phyloP scores from a whole-genome alignment of 345 rosid species.

The Hibiscus syriacus region DNA sequence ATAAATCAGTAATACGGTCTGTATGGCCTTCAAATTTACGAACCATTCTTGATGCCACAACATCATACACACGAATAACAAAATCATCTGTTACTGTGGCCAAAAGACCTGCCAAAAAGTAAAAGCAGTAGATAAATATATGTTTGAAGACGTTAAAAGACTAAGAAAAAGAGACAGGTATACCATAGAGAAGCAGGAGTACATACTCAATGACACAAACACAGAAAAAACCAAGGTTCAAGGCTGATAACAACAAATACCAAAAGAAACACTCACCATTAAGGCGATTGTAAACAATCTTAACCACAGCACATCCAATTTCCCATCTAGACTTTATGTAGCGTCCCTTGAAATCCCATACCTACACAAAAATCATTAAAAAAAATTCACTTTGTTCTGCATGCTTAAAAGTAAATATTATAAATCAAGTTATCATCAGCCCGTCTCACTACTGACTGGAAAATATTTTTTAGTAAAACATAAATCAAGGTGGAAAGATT shows the following conservation, averaged over 20 bases:
- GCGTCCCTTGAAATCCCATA: slow-evolving; percentile 92
- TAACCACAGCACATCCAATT: slow-evolving; percentile 64
- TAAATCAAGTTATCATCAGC: background rate
- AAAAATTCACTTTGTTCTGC: background rate
- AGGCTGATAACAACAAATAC: background rate
- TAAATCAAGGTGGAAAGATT: background rate
- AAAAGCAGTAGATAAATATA: background rate
- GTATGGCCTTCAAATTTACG: slow-evolving; percentile 95
- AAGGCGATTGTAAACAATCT: slow-evolving; percentile 65
- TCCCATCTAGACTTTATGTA: slow-evolving; percentile 73
- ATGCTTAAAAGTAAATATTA: background rate
- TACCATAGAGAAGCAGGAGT: background rate
- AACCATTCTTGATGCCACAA: slow-evolving; percentile 69
- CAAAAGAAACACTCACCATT: slow-evolving; percentile 42
- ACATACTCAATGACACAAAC: background rate
- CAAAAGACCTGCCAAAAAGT: slow-evolving; percentile 66
- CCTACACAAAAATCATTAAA: slow-evolving; percentile 36
- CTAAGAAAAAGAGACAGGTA: background rate
- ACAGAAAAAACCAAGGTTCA: background rate
- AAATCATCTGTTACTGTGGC: slow-evolving; percentile 89
- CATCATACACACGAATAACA: slow-evolving; percentile 68
- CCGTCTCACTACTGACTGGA: background rate
- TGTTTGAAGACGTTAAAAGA: slow-evolving; percentile 8
- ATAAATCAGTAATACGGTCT: slow-evolving; percentile 81
- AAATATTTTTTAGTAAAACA: background rate